A percentile compares a stretch with the other conserved stretches of the same genome.
Conservation (phyloP, 495 filamentous ascomycete species). For the Physcia stellaris region DNA sequence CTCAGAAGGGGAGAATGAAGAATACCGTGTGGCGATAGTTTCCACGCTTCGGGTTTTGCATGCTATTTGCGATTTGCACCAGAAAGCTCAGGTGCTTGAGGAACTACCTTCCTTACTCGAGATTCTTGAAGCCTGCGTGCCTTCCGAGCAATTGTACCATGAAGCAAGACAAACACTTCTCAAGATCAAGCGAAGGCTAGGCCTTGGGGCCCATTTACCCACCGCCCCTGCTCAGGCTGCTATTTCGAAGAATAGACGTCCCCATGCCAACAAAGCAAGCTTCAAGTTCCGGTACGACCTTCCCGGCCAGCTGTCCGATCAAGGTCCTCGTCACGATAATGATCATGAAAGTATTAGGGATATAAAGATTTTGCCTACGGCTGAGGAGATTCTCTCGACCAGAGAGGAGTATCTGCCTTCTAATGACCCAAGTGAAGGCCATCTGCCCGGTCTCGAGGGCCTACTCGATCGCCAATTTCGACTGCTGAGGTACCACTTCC, state of each 20-base stretch:
- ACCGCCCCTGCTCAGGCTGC: background rate
- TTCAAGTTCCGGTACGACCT: conserved; percentile 12
- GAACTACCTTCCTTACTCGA: conserved; percentile 18
- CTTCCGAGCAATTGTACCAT: conserved; percentile 13
- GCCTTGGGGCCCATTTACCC: conserved; percentile 7
- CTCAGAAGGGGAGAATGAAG: conserved; percentile 3
- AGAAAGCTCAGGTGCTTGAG: conserved; percentile 18
- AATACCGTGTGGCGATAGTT: conserved; percentile 13
- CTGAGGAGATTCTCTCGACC: conserved; percentile 39
- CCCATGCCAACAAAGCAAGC: no score
- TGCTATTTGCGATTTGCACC: conserved; percentile 18
- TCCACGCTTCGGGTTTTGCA: conserved; percentile 20
- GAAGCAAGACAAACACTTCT: conserved; percentile 12
- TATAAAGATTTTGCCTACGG: conserved; percentile 50
- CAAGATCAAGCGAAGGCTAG: conserved; percentile 7
- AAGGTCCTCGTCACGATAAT: conserved; percentile 49
- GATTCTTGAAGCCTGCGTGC: conserved; percentile 16
- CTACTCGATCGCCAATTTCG: conserved; percentile 60
- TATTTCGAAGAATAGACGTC: conserved; percentile 1
- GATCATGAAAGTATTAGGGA: conserved; percentile 45
- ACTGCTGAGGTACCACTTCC: no score
- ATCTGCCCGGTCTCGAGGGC: conserved; percentile 42
- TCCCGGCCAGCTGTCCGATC: conserved; percentile 9
- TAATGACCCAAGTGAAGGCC: conserved; percentile 36
- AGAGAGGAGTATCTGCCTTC: conserved; percentile 47